Evolutionary conservation across 495 filamentous ascomycete species (phyloP), one percentile per base, ranked within the genome.

Genomic region (Mycothermus thermophilus): DNA sequence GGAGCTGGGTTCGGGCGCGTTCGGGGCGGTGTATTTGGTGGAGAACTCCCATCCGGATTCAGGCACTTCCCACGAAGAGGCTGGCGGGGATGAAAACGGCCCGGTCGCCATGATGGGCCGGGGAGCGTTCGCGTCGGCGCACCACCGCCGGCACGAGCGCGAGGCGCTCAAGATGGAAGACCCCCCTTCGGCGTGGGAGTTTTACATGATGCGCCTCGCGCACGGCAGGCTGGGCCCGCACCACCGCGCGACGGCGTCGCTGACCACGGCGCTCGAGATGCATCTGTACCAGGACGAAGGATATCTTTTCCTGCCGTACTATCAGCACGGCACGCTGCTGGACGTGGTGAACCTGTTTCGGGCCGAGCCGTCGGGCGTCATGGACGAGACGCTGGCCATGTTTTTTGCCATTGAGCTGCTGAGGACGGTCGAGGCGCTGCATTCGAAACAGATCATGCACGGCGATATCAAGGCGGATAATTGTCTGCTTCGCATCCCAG

Each of bases 391-490:
- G 18, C 62, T 96, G 0, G 81, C 77, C 32, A 95, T 96, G 83
- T 96, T 95, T 65, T 90, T 95, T 59, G 70, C 80, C 14, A 65
- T 96, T 40, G 90, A 97, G 55, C 73, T 97, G 19, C 67, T 96
- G 41, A 80, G 90, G 27, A 93, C 86, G 1, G 66, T 93, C 14
- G 88, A 97, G 61, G 76, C 75, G 0, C 66, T 96, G 35, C 90
- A 97, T 59, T 47, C 73, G 2, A 77, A 77, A 38, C 71, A 73
- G 6, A 71, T 97, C 42, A 63, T 94, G 17, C 90, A 97, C 52
- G 92, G 90, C 30, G 90, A 97, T 48, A 66, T 97, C 44, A 97
- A 97, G 57, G 74, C 80, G 1, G 90, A 97, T 53, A 97, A 97
- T 54, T 87, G 86, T 43, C 72, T 97, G 1, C 72, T 95, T 26